A percentile compares a stretch with the other conserved stretches of the same genome.
phyloP scores from a whole-genome alignment of 177 flowering plant genomes.

The Vitis hybrid region DNA sequence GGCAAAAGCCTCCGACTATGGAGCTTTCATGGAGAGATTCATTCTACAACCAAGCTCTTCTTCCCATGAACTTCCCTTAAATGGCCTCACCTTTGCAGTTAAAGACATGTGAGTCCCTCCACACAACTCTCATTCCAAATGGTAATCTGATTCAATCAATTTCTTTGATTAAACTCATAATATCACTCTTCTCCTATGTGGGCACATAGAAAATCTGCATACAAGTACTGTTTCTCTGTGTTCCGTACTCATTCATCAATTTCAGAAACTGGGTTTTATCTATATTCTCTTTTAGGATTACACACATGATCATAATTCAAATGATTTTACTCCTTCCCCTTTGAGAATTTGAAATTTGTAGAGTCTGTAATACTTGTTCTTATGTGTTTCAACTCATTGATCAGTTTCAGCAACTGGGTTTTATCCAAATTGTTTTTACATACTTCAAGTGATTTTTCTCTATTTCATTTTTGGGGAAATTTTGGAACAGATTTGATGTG shows the following conservation, averaged over 20 bases:
- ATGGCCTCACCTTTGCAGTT: conserved; percentile 74
- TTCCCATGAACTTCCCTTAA: conserved; percentile 47
- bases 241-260: not conserved
- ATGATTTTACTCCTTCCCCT: not conserved
- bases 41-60: conserved; percentile 38
- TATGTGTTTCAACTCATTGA: not conserved
- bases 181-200: not conserved
- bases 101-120: conserved; percentile 65
- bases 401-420: conserved; percentile 1
- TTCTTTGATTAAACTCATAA: not conserved
- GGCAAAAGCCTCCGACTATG: conserved; percentile 46
- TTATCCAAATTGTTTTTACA: not conserved
- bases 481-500: conserved; percentile 69
- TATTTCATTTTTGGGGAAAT: conserved; percentile 2
- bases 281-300: not conserved
- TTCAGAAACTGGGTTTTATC: not conserved
- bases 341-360: not conserved
- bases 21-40: conserved; percentile 81
- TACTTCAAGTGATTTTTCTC: not conserved
- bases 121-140: not conserved
- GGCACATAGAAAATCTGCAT: not conserved
- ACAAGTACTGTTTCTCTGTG: not conserved
- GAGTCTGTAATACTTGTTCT: not conserved
- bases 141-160: not conserved
- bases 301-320: not conserved